Conservation (phyloP, 805 yeast species). For the Sugiyamaella qingdaonensis region DNA sequence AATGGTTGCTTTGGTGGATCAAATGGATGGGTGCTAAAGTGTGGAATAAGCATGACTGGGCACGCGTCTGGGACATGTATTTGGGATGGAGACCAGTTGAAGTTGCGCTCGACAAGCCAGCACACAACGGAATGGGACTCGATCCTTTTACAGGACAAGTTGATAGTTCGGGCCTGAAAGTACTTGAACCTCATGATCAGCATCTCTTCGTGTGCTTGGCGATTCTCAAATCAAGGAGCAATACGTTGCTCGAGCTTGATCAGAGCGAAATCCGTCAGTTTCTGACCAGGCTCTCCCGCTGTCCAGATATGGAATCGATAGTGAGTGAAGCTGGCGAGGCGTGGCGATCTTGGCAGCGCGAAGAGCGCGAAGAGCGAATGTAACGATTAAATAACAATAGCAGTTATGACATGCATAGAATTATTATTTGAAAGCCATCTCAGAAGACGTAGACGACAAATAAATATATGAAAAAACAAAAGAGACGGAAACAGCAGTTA, state of each 20-base stretch:
- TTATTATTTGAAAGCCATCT: background rate
- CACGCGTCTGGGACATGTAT: slow-evolving; percentile 83
- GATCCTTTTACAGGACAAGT: slow-evolving; percentile 59
- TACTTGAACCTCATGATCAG: slow-evolving; percentile 51
- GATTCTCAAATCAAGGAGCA: slow-evolving; percentile 72
- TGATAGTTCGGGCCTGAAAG: slow-evolving; percentile 22
- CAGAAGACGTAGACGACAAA: background rate
- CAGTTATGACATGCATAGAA: background rate
- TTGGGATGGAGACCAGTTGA: slow-evolving; percentile 55
- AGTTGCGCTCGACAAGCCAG: slow-evolving; percentile 10
- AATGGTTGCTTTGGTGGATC: slow-evolving; percentile 94
- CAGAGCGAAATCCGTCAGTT: slow-evolving; percentile 84
- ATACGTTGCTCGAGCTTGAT: slow-evolving; percentile 77
- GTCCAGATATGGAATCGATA: slow-evolving; percentile 67
- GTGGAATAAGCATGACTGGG: slow-evolving; percentile 76
- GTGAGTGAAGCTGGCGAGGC: slow-evolving; percentile 77
- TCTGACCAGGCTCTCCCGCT: slow-evolving; percentile 48
- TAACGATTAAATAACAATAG: slow-evolving; percentile 12
- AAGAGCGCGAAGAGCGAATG: slow-evolving; percentile 42
- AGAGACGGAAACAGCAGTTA: slow-evolving; percentile 5
- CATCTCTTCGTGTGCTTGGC: slow-evolving; percentile 73
- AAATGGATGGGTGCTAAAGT: slow-evolving; percentile 86
- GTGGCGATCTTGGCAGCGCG: slow-evolving; percentile 81
- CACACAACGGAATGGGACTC: slow-evolving; percentile 40
- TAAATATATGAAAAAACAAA: background rate